Conservation (phyloP, 352 stramenopile genomes). For the Phytophthora cryptogea region DNA sequence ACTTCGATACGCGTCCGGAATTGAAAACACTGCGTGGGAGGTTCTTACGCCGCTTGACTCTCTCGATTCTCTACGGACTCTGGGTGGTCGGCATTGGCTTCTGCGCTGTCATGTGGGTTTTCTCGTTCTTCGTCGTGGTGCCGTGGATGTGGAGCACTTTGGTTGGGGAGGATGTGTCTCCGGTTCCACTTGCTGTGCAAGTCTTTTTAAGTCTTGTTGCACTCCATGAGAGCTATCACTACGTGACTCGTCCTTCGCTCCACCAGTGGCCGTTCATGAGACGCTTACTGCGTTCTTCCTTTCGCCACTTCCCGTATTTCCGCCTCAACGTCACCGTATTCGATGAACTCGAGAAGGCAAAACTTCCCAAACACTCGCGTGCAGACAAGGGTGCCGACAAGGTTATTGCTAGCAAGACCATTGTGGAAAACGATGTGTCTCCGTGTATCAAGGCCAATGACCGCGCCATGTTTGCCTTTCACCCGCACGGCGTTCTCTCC, state of each 20-base stretch:
- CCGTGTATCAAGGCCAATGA: slow-evolving; percentile 13
- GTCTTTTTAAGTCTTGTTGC: slow-evolving; percentile 35
- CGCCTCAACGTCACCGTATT: slow-evolving; percentile 46
- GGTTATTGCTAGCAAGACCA: slow-evolving; percentile 71
- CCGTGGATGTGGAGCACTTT: slow-evolving; percentile 4
- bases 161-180: not conserved
- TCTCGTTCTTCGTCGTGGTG: slow-evolving; percentile 12
- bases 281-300: slow-evolving; percentile 35
- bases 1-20: slow-evolving; percentile 36
- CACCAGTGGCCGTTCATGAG: slow-evolving; percentile 49
- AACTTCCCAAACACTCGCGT: not conserved
- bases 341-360: slow-evolving; percentile 27
- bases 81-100: slow-evolving; percentile 36
- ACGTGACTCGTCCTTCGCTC: slow-evolving; percentile 20
- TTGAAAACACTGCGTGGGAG: slow-evolving; percentile 32
- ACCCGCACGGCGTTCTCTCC: slow-evolving; percentile 64
- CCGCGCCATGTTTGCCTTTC: slow-evolving; percentile 44
- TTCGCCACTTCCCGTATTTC: slow-evolving; percentile 63
- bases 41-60: slow-evolving; percentile 31
- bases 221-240: slow-evolving; percentile 51
- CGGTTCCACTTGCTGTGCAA: slow-evolving; percentile 16
- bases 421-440: slow-evolving; percentile 7
- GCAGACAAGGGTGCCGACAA: slow-evolving; percentile 28
- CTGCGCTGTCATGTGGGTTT: slow-evolving; percentile 24
- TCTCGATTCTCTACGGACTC: slow-evolving; percentile 38